Base-by-base conservation (phyloP, 495 filamentous ascomycete species). In the Polyplosphaeria fusca region DNA sequence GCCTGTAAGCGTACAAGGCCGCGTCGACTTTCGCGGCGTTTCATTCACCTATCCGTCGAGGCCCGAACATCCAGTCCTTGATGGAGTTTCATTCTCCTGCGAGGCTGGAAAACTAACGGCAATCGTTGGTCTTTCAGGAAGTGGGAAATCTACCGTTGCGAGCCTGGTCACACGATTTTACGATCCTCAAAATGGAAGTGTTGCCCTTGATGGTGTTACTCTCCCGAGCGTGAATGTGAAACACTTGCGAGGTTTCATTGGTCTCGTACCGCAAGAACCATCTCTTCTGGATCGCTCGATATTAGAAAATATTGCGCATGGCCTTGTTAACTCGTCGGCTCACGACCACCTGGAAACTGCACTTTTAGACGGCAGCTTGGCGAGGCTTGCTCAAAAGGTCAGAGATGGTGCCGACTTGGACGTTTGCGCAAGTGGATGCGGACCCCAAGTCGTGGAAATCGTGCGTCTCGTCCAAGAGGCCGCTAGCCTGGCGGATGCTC, bases 271-370 rank as follows among this genome's bases (percentile, higher is more conserved):
- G 42, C 90, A 95, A 64, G 90, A 95, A 60, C 88, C 90, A 14
- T 92, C 86, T 2, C 70, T 95, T 7, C 92, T 91, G 71, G 86
- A 90, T 60, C 89, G 90, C 16, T 88, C 85, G 1, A 85, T 95
- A 63, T 77, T 80, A 45, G 90, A 95, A 38, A 94, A 94, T 62
- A 39, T 61, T 35, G 82, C 94, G 49, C 70, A 91, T 5, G 76
- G 77, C 63, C 70, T 89, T 22, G 68, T 86, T 28, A 83, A 80
- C 61, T 82, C 81, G 0, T 73, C 74, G 0, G 67, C 68, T 5
- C 79, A 82, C 54, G 51, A 47, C 3, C 70, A 77, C 44, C 60
- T 80, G n/a, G 67, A 71, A 26, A 41, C 57, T 0, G 63, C 62
- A 2, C 67, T 77, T 2, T 47, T 72, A 0, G 55, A 66, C 27